A percentile compares a stretch with the other conserved stretches of the same genome.
Evolutionary conservation across 164 flowering plant species (phyloP).

Genomic region (Cinnamomum chago): DNA sequence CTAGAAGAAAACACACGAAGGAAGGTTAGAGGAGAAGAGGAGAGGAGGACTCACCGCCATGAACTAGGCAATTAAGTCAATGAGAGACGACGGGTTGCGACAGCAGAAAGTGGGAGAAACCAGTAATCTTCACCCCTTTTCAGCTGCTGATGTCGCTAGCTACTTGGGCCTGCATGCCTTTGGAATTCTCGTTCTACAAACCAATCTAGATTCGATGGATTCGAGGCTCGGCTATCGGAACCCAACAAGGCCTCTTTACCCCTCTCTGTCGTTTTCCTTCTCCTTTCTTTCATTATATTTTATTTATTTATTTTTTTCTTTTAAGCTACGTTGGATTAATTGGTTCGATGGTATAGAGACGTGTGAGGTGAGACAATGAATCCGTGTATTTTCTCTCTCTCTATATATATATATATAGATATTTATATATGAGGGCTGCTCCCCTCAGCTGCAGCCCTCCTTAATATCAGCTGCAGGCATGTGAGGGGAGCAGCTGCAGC

Average conservation of each 20-base stretch:
- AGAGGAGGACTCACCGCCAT: background rate
- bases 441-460: too few species aligned
- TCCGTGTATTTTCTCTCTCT: too few species aligned
- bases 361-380: too few species aligned
- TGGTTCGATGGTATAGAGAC: too few species aligned
- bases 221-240: background rate
- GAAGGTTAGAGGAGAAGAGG: background rate
- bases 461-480: too few species aligned
- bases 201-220: background rate
- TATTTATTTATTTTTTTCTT: too few species aligned
- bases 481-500: too few species aligned
- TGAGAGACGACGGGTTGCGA: background rate
- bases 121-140: background rate
- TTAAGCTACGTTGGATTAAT: too few species aligned
- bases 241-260: background rate
- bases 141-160: background rate
- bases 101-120: background rate
- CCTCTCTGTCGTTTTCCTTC: background rate
- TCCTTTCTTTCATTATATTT: too few species aligned
- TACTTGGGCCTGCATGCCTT: background rate
- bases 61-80: background rate
- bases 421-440: too few species aligned
- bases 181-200: background rate
- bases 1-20: background rate
- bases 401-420: too few species aligned